These are phyloP conservation scores for Fistulinella cinereoalba DNA, from an alignment of 1,284 basidiomycete species.

Conservation along the genomic window DNA sequence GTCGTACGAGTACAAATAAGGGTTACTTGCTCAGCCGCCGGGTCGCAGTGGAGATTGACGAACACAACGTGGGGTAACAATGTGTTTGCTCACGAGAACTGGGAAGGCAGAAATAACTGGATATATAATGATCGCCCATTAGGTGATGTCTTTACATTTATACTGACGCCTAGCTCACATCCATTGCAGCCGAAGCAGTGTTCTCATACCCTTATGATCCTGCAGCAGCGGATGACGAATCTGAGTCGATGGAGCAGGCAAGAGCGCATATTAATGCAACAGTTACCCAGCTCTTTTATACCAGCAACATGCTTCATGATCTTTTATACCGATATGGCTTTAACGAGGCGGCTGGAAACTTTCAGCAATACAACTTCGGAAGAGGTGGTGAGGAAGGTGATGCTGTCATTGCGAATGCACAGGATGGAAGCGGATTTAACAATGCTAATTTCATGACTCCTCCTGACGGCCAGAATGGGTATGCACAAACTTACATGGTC, in stretches of 20 bases:
- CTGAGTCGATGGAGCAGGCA: conserved; percentile 57
- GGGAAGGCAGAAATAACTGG: conserved; percentile 79
- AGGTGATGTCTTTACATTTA: conserved; percentile 7
- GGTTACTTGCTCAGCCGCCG: too few species aligned
- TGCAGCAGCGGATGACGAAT: conserved; percentile 44
- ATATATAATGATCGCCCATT: conserved; percentile 79
- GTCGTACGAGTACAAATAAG: too few species aligned
- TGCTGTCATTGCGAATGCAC: conserved; percentile 91
- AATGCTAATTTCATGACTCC: conserved; percentile 86
- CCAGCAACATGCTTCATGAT: conserved; percentile 80
- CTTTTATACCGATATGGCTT: conserved; percentile 84
- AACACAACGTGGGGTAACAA: conserved; percentile 91
- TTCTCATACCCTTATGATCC: conserved; percentile 78
- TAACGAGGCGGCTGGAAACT: conserved; percentile 90
- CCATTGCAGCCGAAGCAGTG: conserved; percentile 13
- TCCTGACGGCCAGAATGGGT: conserved; percentile 63
- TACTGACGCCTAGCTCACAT: not conserved
- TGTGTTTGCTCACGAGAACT: conserved; percentile 86
- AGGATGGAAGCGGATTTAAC: conserved; percentile 92
- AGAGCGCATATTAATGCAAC: conserved; percentile 84
- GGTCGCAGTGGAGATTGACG: conserved; percentile 56
- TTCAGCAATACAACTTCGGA: conserved; percentile 96
- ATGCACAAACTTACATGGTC: conserved; percentile 6
- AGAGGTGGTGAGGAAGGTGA: conserved; percentile 85
- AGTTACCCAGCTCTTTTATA: conserved; percentile 91